Evolutionary conservation across 306 rosid species (phyloP).

Genomic region (Ammopiptanthus mongolicus): DNA sequence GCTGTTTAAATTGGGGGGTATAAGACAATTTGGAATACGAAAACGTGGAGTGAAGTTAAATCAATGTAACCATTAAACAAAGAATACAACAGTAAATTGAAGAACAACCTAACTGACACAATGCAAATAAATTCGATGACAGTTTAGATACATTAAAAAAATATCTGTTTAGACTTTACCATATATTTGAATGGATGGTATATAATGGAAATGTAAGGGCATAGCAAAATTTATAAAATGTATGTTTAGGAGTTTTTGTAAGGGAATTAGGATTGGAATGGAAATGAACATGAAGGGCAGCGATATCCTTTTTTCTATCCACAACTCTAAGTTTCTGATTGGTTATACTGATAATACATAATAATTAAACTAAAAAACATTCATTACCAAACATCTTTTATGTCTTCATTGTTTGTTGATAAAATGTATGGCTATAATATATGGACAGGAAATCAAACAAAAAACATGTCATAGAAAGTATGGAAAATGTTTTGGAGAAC

Average conservation of each 20-base stretch:
- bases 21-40: constrained; percentile 21
- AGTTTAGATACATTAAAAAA: too few relatives aligned
- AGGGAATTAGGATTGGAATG: neutral
- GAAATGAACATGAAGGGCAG: neutral
- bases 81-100: neutral
- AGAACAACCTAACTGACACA: neutral
- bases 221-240: too few relatives aligned
- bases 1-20: constrained; percentile 36
- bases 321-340: too few relatives aligned
- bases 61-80: neutral
- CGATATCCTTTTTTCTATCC: neutral
- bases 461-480: too few relatives aligned
- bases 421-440: neutral
- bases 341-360: too few relatives aligned
- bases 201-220: too few relatives aligned
- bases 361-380: too few relatives aligned
- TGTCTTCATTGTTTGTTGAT: too few relatives aligned
- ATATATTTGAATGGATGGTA: neutral
- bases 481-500: too few relatives aligned
- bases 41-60: neutral
- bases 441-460: neutral
- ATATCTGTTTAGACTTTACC: neutral
- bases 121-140: too few relatives aligned
- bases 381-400: too few relatives aligned
- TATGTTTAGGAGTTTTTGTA: too few relatives aligned